Evolutionary conservation across 139 green algal species (phyloP).

Genomic region (Tetratostichococcus sp.): DNA sequence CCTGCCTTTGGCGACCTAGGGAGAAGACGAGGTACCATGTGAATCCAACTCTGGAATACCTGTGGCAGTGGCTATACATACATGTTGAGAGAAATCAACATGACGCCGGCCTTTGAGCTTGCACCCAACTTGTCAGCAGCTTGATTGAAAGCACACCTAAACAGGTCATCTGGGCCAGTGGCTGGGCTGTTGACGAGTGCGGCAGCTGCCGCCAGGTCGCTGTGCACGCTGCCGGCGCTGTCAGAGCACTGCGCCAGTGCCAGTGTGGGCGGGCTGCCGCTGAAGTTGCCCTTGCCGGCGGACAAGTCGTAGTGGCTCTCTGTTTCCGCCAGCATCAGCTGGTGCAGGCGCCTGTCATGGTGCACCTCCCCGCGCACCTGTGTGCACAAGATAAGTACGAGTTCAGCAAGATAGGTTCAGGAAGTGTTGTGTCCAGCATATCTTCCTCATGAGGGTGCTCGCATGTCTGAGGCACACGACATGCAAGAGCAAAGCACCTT

Average conservation of each 20-base stretch:
- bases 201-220: not conserved
- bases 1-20: constrained; percentile 42
- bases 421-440: too few species aligned
- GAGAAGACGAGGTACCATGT: not conserved
- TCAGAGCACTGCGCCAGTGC: not conserved
- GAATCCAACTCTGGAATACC: too few species aligned
- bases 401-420: too few species aligned
- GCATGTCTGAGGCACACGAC: too few species aligned
- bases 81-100: too few species aligned
- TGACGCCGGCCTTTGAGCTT: too few species aligned
- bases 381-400: too few species aligned
- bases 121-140: too few species aligned
- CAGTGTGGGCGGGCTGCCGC: too few species aligned
- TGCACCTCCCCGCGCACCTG: constrained; percentile 73
- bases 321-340: constrained; percentile 82
- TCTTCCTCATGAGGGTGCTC: too few species aligned
- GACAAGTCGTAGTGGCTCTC: constrained; percentile 4
- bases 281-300: not conserved
- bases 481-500: too few species aligned
- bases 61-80: too few species aligned
- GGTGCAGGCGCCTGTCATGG: constrained; percentile 87
- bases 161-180: not conserved
- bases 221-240: not conserved
- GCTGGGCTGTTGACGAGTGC: constrained; percentile 5
- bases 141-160: not conserved